phyloP scores from a whole-genome alignment of 2,329 filamentous ascomycete species.

The Ceratocystis smalleyi region DNA sequence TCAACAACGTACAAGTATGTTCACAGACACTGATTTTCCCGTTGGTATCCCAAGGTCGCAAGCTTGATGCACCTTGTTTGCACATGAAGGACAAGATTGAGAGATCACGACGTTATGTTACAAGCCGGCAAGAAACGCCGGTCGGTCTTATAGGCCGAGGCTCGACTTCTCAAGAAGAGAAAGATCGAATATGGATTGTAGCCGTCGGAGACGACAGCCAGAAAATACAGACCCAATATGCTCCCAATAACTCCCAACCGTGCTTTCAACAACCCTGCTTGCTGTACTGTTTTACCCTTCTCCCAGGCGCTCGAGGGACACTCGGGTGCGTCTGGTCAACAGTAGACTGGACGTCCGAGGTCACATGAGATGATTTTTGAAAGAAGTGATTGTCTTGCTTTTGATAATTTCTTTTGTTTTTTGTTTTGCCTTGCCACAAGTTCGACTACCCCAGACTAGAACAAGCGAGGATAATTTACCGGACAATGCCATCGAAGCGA shows the following conservation, averaged over 20 bases:
- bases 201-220: constrained; percentile 28
- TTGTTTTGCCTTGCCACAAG: constrained; percentile 13
- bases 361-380: constrained; percentile 15
- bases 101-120: constrained; percentile 19
- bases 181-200: constrained; percentile 39
- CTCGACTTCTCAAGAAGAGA: constrained; percentile 34
- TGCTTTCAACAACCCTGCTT: constrained; percentile 18
- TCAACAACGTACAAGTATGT: neutral
- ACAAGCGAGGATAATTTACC: constrained; percentile 46
- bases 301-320: constrained; percentile 14
- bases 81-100: constrained; percentile 12
- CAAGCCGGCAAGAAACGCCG: constrained; percentile 50
- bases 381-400: constrained; percentile 16
- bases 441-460: no score
- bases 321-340: constrained; percentile 13
- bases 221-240: constrained; percentile 22
- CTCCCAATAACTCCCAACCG: constrained; percentile 21
- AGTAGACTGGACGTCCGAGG: constrained; percentile 15
- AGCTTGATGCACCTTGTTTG: neutral
- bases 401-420: constrained; percentile 11
- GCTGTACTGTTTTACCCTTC: constrained; percentile 21
- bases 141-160: constrained; percentile 59
- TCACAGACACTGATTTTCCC: neutral
- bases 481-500: constrained; percentile 96
- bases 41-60: neutral